phyloP scores from a whole-genome alignment of 345 rosid species.

The Hibiscus trionum region DNA sequence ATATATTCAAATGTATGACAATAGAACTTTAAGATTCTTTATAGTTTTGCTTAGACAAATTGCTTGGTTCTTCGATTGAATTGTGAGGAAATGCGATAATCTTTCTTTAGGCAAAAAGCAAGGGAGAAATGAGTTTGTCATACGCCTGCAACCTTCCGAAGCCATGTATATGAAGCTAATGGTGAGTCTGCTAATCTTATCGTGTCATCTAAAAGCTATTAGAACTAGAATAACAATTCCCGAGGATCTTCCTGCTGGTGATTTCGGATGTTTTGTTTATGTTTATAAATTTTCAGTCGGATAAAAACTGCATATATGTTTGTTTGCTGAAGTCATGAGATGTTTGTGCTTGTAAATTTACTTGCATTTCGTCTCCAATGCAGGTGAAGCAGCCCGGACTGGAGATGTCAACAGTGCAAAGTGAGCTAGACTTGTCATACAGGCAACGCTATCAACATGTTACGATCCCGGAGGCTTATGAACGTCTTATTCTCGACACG shows the following conservation, averaged over 20 bases:
- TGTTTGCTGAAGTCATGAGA: not conserved
- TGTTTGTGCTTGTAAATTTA: not conserved
- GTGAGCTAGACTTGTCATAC: constrained; percentile 95
- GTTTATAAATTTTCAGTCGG: not conserved
- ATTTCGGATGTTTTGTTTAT: not conserved
- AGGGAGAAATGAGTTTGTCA: constrained; percentile 97
- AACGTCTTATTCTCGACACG: constrained; percentile 98
- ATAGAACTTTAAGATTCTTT: constrained; percentile 6
- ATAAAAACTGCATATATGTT: not conserved
- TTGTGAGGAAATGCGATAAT: not conserved
- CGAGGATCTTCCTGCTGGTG: not conserved
- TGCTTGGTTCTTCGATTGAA: constrained; percentile 1
- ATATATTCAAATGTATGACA: constrained; percentile 74
- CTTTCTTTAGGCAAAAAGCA: constrained; percentile 62
- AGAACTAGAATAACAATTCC: not conserved
- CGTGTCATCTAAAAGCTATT: not conserved
- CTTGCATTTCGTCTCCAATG: constrained; percentile 11
- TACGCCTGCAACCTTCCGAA: constrained; percentile 94
- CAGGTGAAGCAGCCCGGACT: constrained; percentile 99
- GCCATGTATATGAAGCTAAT: constrained; percentile 98
- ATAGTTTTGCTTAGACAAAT: not conserved
- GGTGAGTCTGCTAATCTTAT: constrained; percentile 35
- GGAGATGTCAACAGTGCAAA: constrained; percentile 88
- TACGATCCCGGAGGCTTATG: constrained; percentile 91
- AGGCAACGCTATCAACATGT: constrained; percentile 81